Evolutionary conservation across 2,329 filamentous ascomycete species (phyloP).

Genomic region (Monosporascus sp.): DNA sequence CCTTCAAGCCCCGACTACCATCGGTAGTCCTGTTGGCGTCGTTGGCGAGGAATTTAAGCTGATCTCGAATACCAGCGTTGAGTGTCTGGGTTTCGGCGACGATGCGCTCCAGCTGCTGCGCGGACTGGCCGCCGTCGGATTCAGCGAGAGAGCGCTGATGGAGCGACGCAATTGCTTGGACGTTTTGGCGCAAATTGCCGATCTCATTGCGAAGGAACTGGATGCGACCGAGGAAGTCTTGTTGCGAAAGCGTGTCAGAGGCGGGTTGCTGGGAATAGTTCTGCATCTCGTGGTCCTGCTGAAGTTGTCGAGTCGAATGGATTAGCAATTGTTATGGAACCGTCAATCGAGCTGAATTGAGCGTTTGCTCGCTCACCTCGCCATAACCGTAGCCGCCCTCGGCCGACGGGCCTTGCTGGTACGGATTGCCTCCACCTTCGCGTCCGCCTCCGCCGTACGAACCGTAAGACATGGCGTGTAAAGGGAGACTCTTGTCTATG

Average conservation of each 20-base stretch:
- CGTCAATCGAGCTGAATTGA: slow-evolving; percentile 15
- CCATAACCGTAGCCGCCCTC: slow-evolving; percentile 41
- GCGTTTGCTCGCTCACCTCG: slow-evolving; percentile 34
- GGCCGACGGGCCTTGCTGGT: slow-evolving; percentile 47
- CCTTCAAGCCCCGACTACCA: slow-evolving; percentile 59
- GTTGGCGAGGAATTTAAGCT: slow-evolving; percentile 69
- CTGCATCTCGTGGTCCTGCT: slow-evolving; percentile 47
- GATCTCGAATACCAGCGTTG: slow-evolving; percentile 71
- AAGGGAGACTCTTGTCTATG: neutral
- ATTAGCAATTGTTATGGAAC: slow-evolving; percentile 9
- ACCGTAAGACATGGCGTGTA: slow-evolving; percentile 51
- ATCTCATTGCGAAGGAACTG: slow-evolving; percentile 64
- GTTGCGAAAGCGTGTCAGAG: slow-evolving; percentile 48
- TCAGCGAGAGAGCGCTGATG: slow-evolving; percentile 69
- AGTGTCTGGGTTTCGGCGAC: slow-evolving; percentile 66
- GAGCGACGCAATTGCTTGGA: slow-evolving; percentile 61
- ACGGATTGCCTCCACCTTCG: slow-evolving; percentile 54
- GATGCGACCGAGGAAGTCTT: slow-evolving; percentile 65
- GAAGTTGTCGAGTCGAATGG: slow-evolving; percentile 6
- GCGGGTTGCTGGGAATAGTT: slow-evolving; percentile 34
- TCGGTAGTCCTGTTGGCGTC: slow-evolving; percentile 62
- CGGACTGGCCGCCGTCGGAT: slow-evolving; percentile 49
- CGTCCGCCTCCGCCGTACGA: slow-evolving; percentile 39
- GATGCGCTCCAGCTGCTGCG: slow-evolving; percentile 58
- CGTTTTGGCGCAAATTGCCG: slow-evolving; percentile 57